Base-by-base conservation (phyloP, 1,284 basidiomycete genomes). In the Phellopilus nigrolimitatus region DNA sequence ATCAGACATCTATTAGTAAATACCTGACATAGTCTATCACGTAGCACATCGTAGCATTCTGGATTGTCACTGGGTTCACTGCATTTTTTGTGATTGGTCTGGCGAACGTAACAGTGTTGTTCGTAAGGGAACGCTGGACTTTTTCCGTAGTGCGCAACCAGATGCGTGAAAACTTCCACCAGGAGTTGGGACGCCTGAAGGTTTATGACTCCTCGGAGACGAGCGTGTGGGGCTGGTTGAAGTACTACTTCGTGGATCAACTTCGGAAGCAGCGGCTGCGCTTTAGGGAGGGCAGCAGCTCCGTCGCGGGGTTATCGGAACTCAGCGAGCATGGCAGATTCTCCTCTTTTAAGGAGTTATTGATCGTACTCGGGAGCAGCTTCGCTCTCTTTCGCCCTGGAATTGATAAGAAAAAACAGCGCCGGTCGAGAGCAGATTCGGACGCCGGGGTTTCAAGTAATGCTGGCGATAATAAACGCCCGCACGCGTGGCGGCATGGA, bases 61-160 rank as follows among this genome's bases (percentile, higher is more conserved):
- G 52, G 52, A 49, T 54, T 13, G 36, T 54, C 21, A 31, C 40
- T 25, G 52, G 37, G 10, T 44, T 44, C 24, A 54, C 52, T 8
- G 40, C 45, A 19, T 38, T 54, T 27, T 54, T 47, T 21, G 31
- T 36, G 1, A 30, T 54, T 22, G 52, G 52, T n/a, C 41, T 54
- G 12, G 30, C 36, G 34, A 37, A 36, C 12, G 52, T 54, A 12
- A 40, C 47, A 13, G 28, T 54, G 8, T 28, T 49, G 15, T 54
- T 54, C 27, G 24, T 47, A 21, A 47, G 42, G 21, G 52, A 54
- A 27, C 52, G 47, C 25, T 47, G 37, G 21, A 49, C 25, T 31
- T 54, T 54, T 34, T 33, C 47, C 19, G 39, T 49, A 28, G 25
- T 49, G 15, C 47, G 47, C n/a, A 39, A 53, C 10, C 28, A 54